Conservation (phyloP, 2,329 filamentous ascomycete genomes). For the Talaromyces sp. region DNA sequence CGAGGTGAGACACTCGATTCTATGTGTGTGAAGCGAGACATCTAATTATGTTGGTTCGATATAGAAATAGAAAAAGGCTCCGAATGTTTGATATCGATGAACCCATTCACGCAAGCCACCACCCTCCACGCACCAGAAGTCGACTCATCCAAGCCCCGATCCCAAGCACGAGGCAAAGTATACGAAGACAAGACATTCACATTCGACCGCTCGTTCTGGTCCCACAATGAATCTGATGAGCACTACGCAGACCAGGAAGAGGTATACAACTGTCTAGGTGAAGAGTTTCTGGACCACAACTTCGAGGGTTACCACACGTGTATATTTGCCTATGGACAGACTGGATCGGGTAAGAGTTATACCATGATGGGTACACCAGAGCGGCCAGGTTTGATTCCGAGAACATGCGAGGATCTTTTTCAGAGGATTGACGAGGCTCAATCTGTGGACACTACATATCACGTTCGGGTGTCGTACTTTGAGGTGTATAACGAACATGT, state of each 20-base stretch:
- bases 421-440: slow-evolving; percentile 84
- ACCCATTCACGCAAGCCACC: slow-evolving; percentile 80
- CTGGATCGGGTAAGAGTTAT: slow-evolving; percentile 95
- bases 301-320: slow-evolving; percentile 99
- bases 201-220: slow-evolving; percentile 99
- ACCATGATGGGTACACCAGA: slow-evolving; percentile 92
- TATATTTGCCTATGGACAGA: slow-evolving; percentile 98
- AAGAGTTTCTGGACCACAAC: slow-evolving; percentile 98
- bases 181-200: slow-evolving; percentile 88
- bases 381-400: slow-evolving; percentile 85
- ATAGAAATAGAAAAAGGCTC: slow-evolving; percentile 78
- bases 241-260: slow-evolving; percentile 93
- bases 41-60: neutral
- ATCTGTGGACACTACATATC: slow-evolving; percentile 90
- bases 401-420: slow-evolving; percentile 94
- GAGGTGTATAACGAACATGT: slow-evolving; percentile 99
- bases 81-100: slow-evolving; percentile 87
- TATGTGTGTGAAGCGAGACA: neutral
- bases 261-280: slow-evolving; percentile 88
- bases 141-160: slow-evolving; percentile 55
- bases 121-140: slow-evolving; percentile 70
- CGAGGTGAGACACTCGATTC: slow-evolving; percentile 59
- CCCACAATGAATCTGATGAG: slow-evolving; percentile 71
- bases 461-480: slow-evolving; percentile 96
- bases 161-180: slow-evolving; percentile 66